Evolutionary conservation across 1,284 basidiomycete genomes (phyloP).

Genomic region (Cystobasidiaceae sp.): DNA sequence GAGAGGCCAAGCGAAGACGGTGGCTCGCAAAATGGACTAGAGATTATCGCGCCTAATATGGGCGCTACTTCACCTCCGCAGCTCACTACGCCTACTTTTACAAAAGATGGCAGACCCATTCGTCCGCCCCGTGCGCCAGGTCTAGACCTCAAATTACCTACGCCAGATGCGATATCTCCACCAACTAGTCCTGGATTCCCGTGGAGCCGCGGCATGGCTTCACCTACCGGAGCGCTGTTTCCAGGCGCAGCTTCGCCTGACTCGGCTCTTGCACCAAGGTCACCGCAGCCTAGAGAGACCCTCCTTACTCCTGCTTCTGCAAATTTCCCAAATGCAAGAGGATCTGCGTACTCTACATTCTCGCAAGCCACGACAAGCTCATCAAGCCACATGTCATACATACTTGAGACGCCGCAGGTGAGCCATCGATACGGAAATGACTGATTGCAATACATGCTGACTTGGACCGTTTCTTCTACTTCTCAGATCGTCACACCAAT

Average conservation of each 20-base stretch:
- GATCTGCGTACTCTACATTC: conserved; percentile 23
- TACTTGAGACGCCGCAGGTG: conserved; percentile 44
- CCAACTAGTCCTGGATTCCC: conserved; percentile 24
- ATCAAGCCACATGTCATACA: conserved; percentile 42
- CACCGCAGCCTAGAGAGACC: not conserved
- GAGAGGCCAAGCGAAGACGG: not conserved
- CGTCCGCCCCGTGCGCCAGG: conserved; percentile 42
- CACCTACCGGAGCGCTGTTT: no score
- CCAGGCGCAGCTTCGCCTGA: no score
- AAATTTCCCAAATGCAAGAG: conserved; percentile 4
- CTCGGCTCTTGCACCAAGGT: not conserved
- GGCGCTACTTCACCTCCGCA: conserved; percentile 9
- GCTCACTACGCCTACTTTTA: conserved; percentile 19
- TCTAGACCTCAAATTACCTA: conserved; percentile 41
- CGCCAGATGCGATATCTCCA: conserved; percentile 25
- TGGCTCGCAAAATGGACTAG: not conserved
- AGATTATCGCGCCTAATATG: conserved; percentile 4
- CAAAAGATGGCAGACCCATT: conserved; percentile 36
- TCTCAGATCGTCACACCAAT: conserved; percentile 34
- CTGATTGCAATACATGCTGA: no score
- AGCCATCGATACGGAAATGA: no score
- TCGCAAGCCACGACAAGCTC: conserved; percentile 35
- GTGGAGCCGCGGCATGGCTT: not conserved
- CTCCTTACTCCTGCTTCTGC: conserved; percentile 30
- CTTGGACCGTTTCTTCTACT: no score